Evolutionary conservation across 2,329 filamentous ascomycete genomes (phyloP).

Genomic region (Penicillium occitanis): DNA sequence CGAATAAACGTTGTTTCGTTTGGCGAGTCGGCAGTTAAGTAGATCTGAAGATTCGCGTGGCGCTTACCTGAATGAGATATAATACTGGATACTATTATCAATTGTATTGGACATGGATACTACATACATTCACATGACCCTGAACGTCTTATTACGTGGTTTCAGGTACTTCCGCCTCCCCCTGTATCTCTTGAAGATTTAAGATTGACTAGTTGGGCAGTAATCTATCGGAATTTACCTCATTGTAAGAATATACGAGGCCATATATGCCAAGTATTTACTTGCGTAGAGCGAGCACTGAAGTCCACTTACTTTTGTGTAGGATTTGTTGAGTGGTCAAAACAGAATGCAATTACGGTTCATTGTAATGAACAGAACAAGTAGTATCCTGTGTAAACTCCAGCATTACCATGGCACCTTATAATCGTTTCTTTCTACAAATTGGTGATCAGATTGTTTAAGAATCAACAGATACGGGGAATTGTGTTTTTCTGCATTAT

Average conservation of each 20-base stretch:
- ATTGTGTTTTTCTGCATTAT: not conserved
- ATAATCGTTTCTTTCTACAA: not conserved
- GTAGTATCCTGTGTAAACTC: not conserved
- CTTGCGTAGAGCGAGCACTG: not conserved
- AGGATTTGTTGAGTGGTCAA: not conserved
- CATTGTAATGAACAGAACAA: not conserved
- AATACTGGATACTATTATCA: not conserved
- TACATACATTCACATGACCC: not conserved
- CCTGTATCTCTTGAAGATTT: not conserved
- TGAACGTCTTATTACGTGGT: not conserved
- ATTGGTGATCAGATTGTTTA: not conserved
- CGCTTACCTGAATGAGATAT: not conserved
- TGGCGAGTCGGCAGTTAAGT: not conserved
- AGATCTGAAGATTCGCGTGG: conserved; percentile 1
- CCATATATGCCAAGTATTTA: not conserved
- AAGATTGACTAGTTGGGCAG: not conserved
- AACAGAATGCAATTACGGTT: not conserved
- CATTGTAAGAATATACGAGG: not conserved
- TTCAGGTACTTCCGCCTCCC: not conserved
- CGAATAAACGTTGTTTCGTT: not conserved
- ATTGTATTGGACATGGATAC: too few relatives aligned
- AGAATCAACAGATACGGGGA: not conserved
- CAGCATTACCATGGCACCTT: not conserved
- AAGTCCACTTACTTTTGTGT: not conserved
- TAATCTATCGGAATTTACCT: not conserved